These are phyloP conservation scores for Bruguiera sexangula DNA, from an alignment of 345 rosid species.

Conservation along the genomic window DNA sequence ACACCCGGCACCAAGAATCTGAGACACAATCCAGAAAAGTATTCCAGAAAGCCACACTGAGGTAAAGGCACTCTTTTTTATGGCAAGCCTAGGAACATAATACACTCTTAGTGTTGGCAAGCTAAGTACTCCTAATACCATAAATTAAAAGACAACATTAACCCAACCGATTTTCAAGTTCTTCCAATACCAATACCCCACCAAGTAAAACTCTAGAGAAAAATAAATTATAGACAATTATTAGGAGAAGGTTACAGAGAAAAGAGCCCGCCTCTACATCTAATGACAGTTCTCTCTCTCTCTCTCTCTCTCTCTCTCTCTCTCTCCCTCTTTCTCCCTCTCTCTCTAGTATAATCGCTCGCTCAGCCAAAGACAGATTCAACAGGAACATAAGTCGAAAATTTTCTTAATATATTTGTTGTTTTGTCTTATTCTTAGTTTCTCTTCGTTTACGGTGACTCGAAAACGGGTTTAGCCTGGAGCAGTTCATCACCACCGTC, in stretches of 20 bases:
- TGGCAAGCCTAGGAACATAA: no score
- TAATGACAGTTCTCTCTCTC: constrained; percentile 4
- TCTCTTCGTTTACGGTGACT: neutral
- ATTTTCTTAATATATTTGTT: neutral
- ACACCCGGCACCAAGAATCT: neutral
- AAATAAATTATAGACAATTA: no score
- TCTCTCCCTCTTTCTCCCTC: neutral
- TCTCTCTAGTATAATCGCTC: no score
- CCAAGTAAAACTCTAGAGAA: neutral
- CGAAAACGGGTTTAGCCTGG: neutral
- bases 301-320: neutral
- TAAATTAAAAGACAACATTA: neutral
- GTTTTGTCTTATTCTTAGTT: constrained; percentile 15
- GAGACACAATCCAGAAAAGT: constrained; percentile 4
- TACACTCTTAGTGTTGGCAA: no score
- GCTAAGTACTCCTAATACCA: neutral
- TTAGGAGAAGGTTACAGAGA: neutral
- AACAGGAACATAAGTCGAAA: neutral
- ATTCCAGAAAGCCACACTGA: neutral
- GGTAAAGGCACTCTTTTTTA: neutral
- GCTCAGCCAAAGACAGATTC: neutral
- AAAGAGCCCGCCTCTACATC: neutral
- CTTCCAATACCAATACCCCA: neutral
- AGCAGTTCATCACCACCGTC: constrained; percentile 4
- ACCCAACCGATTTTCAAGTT: no score